Conservation (phyloP, 371 early-diverging fungal species). For the Enterocytospora artemiae region DNA sequence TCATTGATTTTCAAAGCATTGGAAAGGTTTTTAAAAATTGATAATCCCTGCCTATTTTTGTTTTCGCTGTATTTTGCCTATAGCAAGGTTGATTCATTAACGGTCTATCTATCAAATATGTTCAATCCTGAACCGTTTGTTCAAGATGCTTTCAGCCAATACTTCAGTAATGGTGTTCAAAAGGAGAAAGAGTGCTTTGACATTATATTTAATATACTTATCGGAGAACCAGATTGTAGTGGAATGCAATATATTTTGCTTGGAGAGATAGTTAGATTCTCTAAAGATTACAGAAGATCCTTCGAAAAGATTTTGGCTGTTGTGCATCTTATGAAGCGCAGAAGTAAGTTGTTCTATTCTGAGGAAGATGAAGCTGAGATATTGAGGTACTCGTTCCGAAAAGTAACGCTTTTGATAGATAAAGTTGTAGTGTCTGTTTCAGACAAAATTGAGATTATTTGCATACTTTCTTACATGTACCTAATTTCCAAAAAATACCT, state of each 20-base stretch:
- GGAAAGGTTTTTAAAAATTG: slow-evolving; percentile 21
- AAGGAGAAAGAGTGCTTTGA: slow-evolving; percentile 39
- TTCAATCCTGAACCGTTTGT: slow-evolving; percentile 8
- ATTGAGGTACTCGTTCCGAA: slow-evolving; percentile 15
- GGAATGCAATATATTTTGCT: slow-evolving; percentile 19
- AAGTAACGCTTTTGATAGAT: slow-evolving; percentile 25
- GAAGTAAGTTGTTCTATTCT: slow-evolving; percentile 22
- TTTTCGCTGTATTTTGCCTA: slow-evolving; percentile 21
- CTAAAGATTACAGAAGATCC: neutral
- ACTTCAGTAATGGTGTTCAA: slow-evolving; percentile 12
- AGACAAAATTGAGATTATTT: slow-evolving; percentile 19
- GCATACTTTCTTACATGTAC: slow-evolving; percentile 8
- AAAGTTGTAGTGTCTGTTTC: slow-evolving; percentile 7
- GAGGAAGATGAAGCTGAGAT: slow-evolving; percentile 32
- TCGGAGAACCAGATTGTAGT: slow-evolving; percentile 1
- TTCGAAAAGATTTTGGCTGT: slow-evolving; percentile 24
- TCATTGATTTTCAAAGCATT: slow-evolving; percentile 28
- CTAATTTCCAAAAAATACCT: slow-evolving; percentile 27
- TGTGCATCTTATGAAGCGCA: slow-evolving; percentile 15
- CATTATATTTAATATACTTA: slow-evolving; percentile 31
- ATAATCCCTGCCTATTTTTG: slow-evolving; percentile 29
- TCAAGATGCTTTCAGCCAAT: slow-evolving; percentile 23
- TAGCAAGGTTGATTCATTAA: slow-evolving; percentile 13
- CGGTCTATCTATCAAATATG: slow-evolving; percentile 1
- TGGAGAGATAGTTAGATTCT: slow-evolving; percentile 3